Evolutionary conservation across 257 asterid genomes (phyloP), one percentile per base, ranked within the genome.

Genomic region (Penstemon barbatus): DNA sequence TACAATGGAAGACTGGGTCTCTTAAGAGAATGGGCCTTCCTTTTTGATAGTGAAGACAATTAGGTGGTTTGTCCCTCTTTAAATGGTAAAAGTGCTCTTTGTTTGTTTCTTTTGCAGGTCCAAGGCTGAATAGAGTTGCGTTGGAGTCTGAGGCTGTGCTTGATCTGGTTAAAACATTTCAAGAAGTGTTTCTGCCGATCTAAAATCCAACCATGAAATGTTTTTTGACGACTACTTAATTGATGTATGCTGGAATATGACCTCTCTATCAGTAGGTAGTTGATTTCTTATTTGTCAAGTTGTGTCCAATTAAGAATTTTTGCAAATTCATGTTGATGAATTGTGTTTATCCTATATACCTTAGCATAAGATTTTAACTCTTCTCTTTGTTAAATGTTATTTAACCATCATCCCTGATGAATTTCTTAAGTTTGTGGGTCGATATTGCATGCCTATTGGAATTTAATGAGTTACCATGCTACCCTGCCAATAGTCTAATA

Each of bases 61-160:
- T 78, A 64, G 82, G 81, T 73, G 75, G 81, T 76, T 75, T 53
- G 36, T 63, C 71, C 74, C 81, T 67, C 71, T 71, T 77, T 73
- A 53, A 62, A 73, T 82, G 87, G 81, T 78, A 74, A 79, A 81
- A 51, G 71, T 75, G 72, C 61, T 43, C 68, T 75, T 45, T 19
- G 72, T 79, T 75, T 76, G 80, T 82, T 82, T 82, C 80, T 83
- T 80, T 79, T 87, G 93, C 98, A 89, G 98, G 98, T 82, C 63
- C 55, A 66, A 54, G 61, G 77, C 80, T 70, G 81, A 69, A 75
- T 73, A 74, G 74, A 70, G 60, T 69, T 51, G 74, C 71, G 40
- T 50, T 71, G 69, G 73, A 73, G 75, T 80, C 56, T 69, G 89
- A 82, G 78, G 82, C 80, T 81, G 64, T 83, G 81, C 71, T 81